Conservation (phyloP, 345 rosid genomes). For the Camelina laxa region DNA sequence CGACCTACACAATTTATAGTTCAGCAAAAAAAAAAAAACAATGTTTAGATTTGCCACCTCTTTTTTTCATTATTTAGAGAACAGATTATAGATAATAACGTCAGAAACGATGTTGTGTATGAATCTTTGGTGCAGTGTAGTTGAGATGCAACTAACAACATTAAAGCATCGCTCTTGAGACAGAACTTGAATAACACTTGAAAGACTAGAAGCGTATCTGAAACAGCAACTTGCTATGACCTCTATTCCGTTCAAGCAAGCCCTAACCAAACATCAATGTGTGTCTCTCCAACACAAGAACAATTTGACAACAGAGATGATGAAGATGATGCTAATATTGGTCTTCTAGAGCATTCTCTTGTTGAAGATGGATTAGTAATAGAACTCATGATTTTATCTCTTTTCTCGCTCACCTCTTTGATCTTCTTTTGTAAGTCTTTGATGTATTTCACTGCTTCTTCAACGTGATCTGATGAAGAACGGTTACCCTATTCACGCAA, state of each 20-base stretch:
- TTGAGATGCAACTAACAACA: slow-evolving; percentile 34
- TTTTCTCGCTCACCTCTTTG: slow-evolving; percentile 23
- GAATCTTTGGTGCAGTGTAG: slow-evolving; percentile 17
- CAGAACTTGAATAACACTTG: slow-evolving; percentile 35
- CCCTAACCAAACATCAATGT: slow-evolving; percentile 27
- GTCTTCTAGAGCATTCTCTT: background rate
- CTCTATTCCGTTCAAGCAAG: slow-evolving; percentile 36
- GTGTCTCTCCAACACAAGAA: slow-evolving; percentile 33
- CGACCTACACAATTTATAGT: slow-evolving; percentile 23
- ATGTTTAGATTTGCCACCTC: background rate
- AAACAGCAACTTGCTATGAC: slow-evolving; percentile 36
- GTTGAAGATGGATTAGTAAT: slow-evolving; percentile 7
- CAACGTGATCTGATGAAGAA: slow-evolving; percentile 37
- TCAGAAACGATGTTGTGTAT: slow-evolving; percentile 38
- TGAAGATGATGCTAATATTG: slow-evolving; percentile 16
- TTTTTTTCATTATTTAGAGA: background rate
- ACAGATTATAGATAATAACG: slow-evolving; percentile 5
- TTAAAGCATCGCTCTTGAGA: slow-evolving; percentile 28
- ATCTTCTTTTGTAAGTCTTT: slow-evolving; percentile 36
- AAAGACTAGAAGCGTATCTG: slow-evolving; percentile 21
- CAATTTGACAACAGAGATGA: slow-evolving; percentile 6
- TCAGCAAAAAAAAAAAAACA: background rate
- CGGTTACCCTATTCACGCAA: slow-evolving; percentile 33
- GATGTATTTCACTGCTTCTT: slow-evolving; percentile 37
- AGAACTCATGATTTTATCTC: slow-evolving; percentile 28